Evolutionary conservation across 495 filamentous ascomycete genomes (phyloP).

Genomic region (Penicillium nucicola): DNA sequence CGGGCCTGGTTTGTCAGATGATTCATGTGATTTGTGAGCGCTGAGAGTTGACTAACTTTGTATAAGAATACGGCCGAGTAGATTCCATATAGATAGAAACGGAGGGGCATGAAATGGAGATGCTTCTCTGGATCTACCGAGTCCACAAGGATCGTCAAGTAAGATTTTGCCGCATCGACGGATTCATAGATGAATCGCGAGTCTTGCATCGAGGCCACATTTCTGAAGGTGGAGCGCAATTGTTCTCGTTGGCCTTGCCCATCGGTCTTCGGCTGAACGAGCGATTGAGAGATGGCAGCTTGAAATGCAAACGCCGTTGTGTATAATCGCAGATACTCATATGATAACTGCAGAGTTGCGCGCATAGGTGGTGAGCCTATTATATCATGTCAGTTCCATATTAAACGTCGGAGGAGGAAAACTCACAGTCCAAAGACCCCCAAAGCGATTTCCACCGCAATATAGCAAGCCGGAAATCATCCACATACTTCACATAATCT

Average conservation of each 20-base stretch:
- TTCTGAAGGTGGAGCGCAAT: slow-evolving; percentile 44
- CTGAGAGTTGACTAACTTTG: slow-evolving; percentile 29
- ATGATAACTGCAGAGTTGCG: slow-evolving; percentile 55
- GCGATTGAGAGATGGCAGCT: slow-evolving; percentile 58
- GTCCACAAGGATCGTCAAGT: slow-evolving; percentile 54
- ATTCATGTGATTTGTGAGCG: background rate
- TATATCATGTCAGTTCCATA: slow-evolving; percentile 10
- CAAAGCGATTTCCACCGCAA: slow-evolving; percentile 61
- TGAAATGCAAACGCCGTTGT: slow-evolving; percentile 68
- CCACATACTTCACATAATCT: slow-evolving; percentile 64
- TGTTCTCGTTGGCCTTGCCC: slow-evolving; percentile 39
- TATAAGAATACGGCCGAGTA: slow-evolving; percentile 58
- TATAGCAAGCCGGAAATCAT: slow-evolving; percentile 62
- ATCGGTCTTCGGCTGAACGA: slow-evolving; percentile 41
- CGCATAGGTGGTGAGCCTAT: slow-evolving; percentile 55
- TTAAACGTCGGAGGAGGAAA: background rate
- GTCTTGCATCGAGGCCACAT: slow-evolving; percentile 56
- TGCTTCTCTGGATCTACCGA: slow-evolving; percentile 53
- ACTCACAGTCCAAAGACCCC: slow-evolving; percentile 55
- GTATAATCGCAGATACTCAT: slow-evolving; percentile 63
- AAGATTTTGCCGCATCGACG: slow-evolving; percentile 59
- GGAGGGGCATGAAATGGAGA: slow-evolving; percentile 57
- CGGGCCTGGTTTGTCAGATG: slow-evolving; percentile 33
- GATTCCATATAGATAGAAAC: slow-evolving; percentile 57
- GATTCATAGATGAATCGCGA: slow-evolving; percentile 63